A percentile compares a stretch with the other conserved stretches of the same genome.
These are phyloP conservation scores for Microcyclosporella mali DNA, from an alignment of 2,329 filamentous ascomycete genomes.

Conservation along the genomic window DNA sequence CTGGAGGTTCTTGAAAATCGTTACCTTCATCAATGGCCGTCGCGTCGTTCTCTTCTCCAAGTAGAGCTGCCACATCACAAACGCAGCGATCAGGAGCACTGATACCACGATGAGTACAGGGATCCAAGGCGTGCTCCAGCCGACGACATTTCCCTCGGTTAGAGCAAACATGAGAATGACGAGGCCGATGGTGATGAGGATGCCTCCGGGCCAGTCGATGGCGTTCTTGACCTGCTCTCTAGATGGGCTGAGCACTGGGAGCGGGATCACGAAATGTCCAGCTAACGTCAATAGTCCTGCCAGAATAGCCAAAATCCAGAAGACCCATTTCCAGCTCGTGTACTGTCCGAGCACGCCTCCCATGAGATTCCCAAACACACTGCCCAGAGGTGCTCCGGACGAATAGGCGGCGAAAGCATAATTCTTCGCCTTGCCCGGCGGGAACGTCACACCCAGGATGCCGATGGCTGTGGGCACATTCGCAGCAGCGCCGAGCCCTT, in stretches of 20 bases:
- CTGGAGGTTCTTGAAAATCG: slow-evolving; percentile 53
- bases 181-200: slow-evolving; percentile 56
- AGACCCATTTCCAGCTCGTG: slow-evolving; percentile 60
- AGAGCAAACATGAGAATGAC: slow-evolving; percentile 60
- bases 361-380: slow-evolving; percentile 59
- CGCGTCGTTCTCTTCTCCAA: slow-evolving; percentile 48
- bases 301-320: slow-evolving; percentile 58
- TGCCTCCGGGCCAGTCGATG: slow-evolving; percentile 62
- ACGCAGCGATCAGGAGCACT: slow-evolving; percentile 49
- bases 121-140: slow-evolving; percentile 60
- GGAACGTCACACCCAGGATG: slow-evolving; percentile 62
- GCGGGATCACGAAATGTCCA: slow-evolving; percentile 56
- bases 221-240: slow-evolving; percentile 35
- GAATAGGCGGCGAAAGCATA: slow-evolving; percentile 62
- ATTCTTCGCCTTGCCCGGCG: slow-evolving; percentile 62
- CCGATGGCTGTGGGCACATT: slow-evolving; percentile 67
- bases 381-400: slow-evolving; percentile 59
- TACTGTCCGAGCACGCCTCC: slow-evolving; percentile 59
- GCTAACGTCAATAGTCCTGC: slow-evolving; percentile 52
- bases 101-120: slow-evolving; percentile 54
- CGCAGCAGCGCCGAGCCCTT: slow-evolving; percentile 62
- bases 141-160: slow-evolving; percentile 63
- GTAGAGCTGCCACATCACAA: slow-evolving; percentile 57
- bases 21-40: slow-evolving; percentile 60
- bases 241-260: slow-evolving; percentile 32